phyloP scores from a whole-genome alignment of 179 eudicot genomes.

The Carnegiea gigantea region DNA sequence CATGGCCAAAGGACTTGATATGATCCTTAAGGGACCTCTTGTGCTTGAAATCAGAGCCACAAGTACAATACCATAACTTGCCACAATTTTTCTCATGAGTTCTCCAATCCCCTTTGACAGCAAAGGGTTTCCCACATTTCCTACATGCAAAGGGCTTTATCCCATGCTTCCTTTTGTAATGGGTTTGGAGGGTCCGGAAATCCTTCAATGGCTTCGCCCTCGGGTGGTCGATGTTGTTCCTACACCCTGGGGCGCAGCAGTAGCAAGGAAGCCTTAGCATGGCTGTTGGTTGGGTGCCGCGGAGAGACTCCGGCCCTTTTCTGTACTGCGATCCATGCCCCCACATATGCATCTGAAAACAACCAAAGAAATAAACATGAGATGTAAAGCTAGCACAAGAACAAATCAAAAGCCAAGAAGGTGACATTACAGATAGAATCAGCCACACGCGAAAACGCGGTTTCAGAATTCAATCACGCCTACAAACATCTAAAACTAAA shows the following conservation, averaged over 20 bases:
- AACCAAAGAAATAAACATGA: background rate
- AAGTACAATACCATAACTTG: conserved; percentile 41
- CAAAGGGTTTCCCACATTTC: conserved; percentile 42
- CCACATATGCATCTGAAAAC: conserved; percentile 47
- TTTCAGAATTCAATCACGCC: too few relatives aligned
- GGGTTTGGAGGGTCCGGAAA: conserved; percentile 40
- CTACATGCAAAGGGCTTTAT: conserved; percentile 39
- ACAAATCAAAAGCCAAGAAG: too few relatives aligned
- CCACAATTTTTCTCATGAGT: conserved; percentile 47
- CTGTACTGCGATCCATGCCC: conserved; percentile 46
- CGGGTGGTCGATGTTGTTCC: conserved; percentile 43
- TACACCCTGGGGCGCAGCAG: conserved; percentile 38
- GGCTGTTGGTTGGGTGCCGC: conserved; percentile 40
- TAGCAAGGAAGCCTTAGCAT: conserved; percentile 42
- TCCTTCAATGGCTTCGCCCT: conserved; percentile 40
- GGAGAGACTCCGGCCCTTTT: conserved; percentile 35
- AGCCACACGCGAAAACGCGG: too few relatives aligned
- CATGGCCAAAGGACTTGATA: conserved; percentile 38
- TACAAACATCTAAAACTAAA: too few relatives aligned
- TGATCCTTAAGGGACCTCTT: conserved; percentile 42
- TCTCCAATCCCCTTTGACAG: conserved; percentile 43
- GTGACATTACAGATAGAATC: too few relatives aligned
- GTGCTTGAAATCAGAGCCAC: conserved; percentile 44
- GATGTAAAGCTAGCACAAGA: too few relatives aligned
- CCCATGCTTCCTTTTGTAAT: conserved; percentile 41